phyloP scores from a whole-genome alignment of 768 basidiomycete genomes.

The Gymnopilus junonius region DNA sequence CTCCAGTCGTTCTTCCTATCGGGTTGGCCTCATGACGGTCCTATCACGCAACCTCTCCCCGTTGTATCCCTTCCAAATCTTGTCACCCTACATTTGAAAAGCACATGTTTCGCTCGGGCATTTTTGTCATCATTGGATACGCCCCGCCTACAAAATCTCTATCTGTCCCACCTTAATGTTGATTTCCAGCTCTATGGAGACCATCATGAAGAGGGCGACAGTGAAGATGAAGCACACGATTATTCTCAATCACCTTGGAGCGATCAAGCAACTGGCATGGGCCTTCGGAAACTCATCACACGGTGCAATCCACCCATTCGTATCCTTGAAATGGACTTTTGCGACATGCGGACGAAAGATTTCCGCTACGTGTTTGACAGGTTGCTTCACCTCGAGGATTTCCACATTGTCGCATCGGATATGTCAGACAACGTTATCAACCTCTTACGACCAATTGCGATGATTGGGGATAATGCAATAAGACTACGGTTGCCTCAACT shows the following conservation, averaged over 20 bases:
- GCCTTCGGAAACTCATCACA: conserved; percentile 64
- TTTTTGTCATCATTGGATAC: conserved; percentile 68
- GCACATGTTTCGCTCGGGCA: conserved; percentile 65
- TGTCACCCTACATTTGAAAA: conserved; percentile 57
- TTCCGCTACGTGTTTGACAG: conserved; percentile 70
- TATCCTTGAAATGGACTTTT: conserved; percentile 77
- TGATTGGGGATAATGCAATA: conserved; percentile 14
- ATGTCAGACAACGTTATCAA: conserved; percentile 76
- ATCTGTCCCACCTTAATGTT: conserved; percentile 70
- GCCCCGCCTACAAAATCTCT: conserved; percentile 62
- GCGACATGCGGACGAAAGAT: conserved; percentile 85
- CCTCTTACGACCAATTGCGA: conserved; percentile 51
- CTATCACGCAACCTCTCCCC: conserved; percentile 34
- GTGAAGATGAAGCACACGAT: conserved; percentile 74
- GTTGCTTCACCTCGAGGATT: conserved; percentile 57
- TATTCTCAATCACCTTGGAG: conserved; percentile 79
- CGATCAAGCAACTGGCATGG: conserved; percentile 82
- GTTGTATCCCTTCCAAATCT: conserved; percentile 61
- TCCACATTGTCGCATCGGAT: conserved; percentile 79
- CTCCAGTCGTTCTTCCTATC: conserved; percentile 62
- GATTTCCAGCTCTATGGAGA: conserved; percentile 49
- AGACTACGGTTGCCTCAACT: conserved; percentile 61
- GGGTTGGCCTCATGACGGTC: conserved; percentile 55
- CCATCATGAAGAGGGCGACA: conserved; percentile 62
- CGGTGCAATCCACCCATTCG: conserved; percentile 67